Evolutionary conservation across 768 basidiomycete genomes (phyloP).

Genomic region (Termitomyces sp.): DNA sequence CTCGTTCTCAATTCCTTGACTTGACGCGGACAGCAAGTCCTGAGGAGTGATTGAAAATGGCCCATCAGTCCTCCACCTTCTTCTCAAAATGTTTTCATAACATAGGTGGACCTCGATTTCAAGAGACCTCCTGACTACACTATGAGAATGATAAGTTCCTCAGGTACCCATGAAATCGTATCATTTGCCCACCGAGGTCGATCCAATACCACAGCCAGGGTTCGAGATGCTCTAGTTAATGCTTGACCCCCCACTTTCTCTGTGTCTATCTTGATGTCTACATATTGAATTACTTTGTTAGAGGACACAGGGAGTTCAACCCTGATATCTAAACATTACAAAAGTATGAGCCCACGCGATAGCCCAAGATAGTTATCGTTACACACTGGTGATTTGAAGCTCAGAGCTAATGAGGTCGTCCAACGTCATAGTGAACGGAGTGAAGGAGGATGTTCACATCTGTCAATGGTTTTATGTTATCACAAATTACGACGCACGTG

Average conservation of each 20-base stretch:
- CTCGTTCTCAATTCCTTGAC: neutral
- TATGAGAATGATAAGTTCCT: neutral
- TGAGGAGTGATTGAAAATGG: neutral
- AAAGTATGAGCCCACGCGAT: neutral
- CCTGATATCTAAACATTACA: constrained; percentile 7
- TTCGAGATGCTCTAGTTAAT: neutral
- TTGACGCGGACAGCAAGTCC: neutral
- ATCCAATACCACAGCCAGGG: neutral
- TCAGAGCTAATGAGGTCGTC: neutral
- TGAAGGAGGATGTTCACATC: neutral
- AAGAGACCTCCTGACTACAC: neutral
- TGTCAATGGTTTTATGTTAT: neutral
- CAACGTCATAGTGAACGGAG: neutral
- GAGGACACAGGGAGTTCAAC: constrained; percentile 4
- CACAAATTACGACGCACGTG: neutral
- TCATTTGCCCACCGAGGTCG: constrained; percentile 7
- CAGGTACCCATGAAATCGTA: neutral
- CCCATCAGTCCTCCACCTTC: constrained; percentile 2
- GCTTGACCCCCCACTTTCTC: neutral
- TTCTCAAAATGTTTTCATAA: constrained; percentile 1
- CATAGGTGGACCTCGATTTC: constrained; percentile 6
- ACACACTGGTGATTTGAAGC: constrained; percentile 2
- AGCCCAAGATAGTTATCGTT: no score
- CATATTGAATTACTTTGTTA: constrained; percentile 12
- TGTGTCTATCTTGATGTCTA: constrained; percentile 9